Percentiles rank a stretch among this genome's conserved stretches.
These are phyloP conservation scores for Tulasnella sp. DNA, from an alignment of 768 basidiomycete species.

Conservation along the genomic window DNA sequence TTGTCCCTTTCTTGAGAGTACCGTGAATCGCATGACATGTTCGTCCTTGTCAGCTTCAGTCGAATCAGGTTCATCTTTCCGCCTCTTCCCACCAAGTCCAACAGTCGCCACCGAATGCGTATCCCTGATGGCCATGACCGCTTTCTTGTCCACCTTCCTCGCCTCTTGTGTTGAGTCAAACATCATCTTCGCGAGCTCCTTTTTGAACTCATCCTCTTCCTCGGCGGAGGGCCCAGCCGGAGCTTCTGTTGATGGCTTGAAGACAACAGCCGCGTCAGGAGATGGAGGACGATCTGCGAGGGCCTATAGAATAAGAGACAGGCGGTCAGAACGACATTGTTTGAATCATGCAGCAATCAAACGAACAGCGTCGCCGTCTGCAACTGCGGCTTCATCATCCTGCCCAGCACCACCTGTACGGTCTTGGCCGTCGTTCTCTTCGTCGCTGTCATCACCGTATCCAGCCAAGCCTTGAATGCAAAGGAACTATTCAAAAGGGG, in stretches of 20 bases:
- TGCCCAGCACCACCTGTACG: neutral
- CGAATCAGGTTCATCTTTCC: conserved; percentile 37
- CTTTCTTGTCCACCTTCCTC: conserved; percentile 79
- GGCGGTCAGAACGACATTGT: neutral
- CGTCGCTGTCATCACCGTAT: conserved; percentile 32
- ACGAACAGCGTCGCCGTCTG: conserved; percentile 20
- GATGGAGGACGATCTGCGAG: conserved; percentile 62
- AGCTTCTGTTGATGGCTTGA: conserved; percentile 41
- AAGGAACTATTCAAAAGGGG: neutral
- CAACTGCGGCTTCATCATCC: conserved; percentile 21
- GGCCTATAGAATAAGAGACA: neutral
- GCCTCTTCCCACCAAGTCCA: conserved; percentile 57
- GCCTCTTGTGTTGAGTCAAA: conserved; percentile 76
- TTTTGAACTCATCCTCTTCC: conserved; percentile 86
- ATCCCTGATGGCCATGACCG: conserved; percentile 80
- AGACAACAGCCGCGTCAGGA: conserved; percentile 40
- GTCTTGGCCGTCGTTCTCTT: conserved; percentile 43
- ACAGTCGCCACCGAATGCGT: conserved; percentile 47
- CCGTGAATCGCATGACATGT: conserved; percentile 77
- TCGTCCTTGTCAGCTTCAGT: conserved; percentile 24
- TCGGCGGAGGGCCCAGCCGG: conserved; percentile 74
- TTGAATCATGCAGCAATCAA: neutral
- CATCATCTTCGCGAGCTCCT: conserved; percentile 90
- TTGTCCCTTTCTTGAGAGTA: conserved; percentile 86
- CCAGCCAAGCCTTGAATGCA: conserved; percentile 30